phyloP scores from a whole-genome alignment of 306 rosid species.

The Quercus engelmannii region DNA sequence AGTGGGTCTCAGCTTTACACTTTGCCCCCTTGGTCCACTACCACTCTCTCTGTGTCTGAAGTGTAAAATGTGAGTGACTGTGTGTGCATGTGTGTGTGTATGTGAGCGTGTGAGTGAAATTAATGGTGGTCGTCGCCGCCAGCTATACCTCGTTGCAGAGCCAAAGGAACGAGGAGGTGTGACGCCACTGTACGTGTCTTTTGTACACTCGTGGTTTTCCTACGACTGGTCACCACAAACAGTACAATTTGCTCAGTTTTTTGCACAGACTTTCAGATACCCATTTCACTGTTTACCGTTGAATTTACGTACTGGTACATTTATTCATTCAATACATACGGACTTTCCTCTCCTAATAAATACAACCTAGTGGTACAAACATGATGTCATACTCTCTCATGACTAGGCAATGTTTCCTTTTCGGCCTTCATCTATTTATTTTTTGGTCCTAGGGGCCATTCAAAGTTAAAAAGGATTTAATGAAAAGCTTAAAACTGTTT shows the following conservation, averaged over 20 bases:
- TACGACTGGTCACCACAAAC: slow-evolving; percentile 24
- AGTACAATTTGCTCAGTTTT: background rate
- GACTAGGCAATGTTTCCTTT: too few species aligned
- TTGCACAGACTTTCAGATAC: background rate
- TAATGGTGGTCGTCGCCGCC: slow-evolving; percentile 26
- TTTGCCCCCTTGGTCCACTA: background rate
- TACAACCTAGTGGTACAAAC: too few species aligned
- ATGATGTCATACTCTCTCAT: too few species aligned
- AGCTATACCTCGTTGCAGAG: slow-evolving; percentile 13
- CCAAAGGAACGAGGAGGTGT: too few species aligned
- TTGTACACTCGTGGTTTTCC: slow-evolving; percentile 33
- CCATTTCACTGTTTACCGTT: slow-evolving; percentile 36
- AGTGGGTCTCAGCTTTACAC: background rate
- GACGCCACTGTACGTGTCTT: background rate
- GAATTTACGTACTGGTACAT: slow-evolving; percentile 12
- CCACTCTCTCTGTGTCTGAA: background rate
- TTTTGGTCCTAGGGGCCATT: too few species aligned
- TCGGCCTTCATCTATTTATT: too few species aligned
- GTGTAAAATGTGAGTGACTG: too few species aligned
- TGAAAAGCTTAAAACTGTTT: too few species aligned
- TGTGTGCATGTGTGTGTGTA: background rate
- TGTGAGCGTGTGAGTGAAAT: background rate
- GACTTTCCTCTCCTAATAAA: background rate
- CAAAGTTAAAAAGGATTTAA: too few species aligned
- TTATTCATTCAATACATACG: background rate